phyloP scores from a whole-genome alignment of 2,329 filamentous ascomycete species.

The Colletotrichum sp. region DNA sequence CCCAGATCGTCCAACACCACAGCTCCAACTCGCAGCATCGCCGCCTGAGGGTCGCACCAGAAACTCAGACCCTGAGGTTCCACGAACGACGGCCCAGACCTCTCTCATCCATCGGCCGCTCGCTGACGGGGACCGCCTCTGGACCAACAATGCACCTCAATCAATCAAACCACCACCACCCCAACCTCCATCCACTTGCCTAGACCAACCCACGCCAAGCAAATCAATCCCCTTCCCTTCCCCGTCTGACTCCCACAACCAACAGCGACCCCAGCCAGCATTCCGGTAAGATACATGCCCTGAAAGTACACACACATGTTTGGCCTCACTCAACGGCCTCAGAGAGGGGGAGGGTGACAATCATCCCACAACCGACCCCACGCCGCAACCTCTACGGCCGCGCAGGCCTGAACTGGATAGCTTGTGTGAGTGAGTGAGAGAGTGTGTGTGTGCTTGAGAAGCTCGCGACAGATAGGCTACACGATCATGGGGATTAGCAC shows the following conservation, averaged over 20 bases:
- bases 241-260: not conserved
- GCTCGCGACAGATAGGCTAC: not conserved
- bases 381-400: not conserved
- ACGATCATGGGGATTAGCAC: not conserved
- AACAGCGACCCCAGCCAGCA: not conserved
- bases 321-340: not conserved
- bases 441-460: not conserved
- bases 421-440: not conserved
- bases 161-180: not conserved
- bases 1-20: not conserved
- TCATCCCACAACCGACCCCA: not conserved
- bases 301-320: not conserved
- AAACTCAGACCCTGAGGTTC: not conserved
- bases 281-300: not conserved
- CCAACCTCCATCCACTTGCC: not conserved
- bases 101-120: not conserved
- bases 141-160: not conserved
- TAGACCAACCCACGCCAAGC: not conserved
- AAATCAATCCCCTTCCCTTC: not conserved
- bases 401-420: not conserved
- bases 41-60: not conserved
- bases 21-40: not conserved
- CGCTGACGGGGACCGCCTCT: not conserved
- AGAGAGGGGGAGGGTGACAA: not conserved
- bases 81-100: not conserved